These are phyloP conservation scores for Lactarius pseudohatsudake DNA, from an alignment of 768 basidiomycete species.

Conservation along the genomic window DNA sequence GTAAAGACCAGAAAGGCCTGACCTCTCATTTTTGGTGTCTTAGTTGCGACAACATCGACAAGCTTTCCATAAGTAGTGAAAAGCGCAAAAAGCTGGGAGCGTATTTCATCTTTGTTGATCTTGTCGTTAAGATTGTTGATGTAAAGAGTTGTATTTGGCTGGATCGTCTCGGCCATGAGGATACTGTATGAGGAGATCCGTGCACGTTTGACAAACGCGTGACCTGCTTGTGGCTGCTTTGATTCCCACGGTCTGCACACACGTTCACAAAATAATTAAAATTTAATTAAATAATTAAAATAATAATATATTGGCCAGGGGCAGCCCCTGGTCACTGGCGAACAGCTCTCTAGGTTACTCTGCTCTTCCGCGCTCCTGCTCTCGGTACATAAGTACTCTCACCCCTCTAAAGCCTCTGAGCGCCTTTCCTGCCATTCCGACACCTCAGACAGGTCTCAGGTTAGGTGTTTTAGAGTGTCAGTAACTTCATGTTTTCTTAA, in stretches of 20 bases:
- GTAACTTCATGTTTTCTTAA: not conserved
- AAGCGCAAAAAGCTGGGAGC: constrained; percentile 76
- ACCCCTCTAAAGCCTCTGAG: not conserved
- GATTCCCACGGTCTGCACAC: constrained; percentile 5
- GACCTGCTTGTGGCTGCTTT: not conserved
- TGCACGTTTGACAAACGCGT: constrained; percentile 24
- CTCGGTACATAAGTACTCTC: not conserved
- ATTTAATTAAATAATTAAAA: not conserved
- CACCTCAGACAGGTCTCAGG: constrained; percentile 2
- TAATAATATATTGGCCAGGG: not conserved
- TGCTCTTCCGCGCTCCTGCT: not conserved
- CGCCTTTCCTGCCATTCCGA: not conserved
- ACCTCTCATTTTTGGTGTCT: constrained; percentile 81
- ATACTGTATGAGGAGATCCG: not conserved
- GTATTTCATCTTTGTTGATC: constrained; percentile 88
- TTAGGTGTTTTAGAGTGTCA: constrained; percentile 1
- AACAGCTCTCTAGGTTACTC: not conserved
- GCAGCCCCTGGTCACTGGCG: not conserved
- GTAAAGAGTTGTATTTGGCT: constrained; percentile 88
- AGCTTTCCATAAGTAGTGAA: constrained; percentile 94
- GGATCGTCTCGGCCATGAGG: constrained; percentile 48
- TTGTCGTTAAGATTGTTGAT: constrained; percentile 93
- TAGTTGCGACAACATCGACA: constrained; percentile 90
- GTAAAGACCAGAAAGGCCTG: constrained; percentile 96
- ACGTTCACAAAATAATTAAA: constrained; percentile 10